These are phyloP conservation scores for Colletotrichum liaoningense DNA, from an alignment of 2,329 filamentous ascomycete genomes.

Conservation along the genomic window DNA sequence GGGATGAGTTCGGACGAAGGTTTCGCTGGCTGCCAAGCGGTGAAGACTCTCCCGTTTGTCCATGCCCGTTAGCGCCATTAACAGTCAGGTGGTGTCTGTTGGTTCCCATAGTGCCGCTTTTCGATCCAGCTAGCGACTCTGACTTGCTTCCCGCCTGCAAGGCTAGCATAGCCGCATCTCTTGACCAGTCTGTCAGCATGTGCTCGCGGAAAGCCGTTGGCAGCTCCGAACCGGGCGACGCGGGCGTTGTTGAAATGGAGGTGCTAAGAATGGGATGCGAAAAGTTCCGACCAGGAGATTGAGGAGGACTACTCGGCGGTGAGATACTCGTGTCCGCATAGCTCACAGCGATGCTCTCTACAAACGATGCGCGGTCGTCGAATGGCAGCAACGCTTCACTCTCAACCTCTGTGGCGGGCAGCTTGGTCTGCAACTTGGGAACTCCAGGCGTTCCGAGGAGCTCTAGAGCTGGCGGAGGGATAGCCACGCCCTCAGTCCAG, in stretches of 20 bases:
- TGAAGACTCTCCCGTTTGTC: conserved; percentile 56
- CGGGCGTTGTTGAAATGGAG: conserved; percentile 52
- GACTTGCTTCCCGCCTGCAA: conserved; percentile 78
- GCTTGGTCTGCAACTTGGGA: conserved; percentile 54
- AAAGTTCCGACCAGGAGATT: conserved; percentile 75
- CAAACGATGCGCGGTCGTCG: conserved; percentile 76
- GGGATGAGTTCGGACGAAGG: conserved; percentile 60
- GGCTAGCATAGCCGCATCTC: conserved; percentile 76
- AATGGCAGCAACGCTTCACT: conserved; percentile 78
- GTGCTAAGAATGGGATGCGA: conserved; percentile 70
- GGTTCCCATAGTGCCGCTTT: conserved; percentile 68
- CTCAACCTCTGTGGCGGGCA: conserved; percentile 66
- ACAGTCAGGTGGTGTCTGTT: conserved; percentile 68
- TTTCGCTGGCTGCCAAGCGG: conserved; percentile 63
- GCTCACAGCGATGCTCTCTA: conserved; percentile 78
- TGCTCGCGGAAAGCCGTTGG: conserved; percentile 77
- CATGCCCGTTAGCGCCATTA: conserved; percentile 54
- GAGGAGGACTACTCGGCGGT: conserved; percentile 76
- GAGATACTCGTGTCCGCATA: conserved; percentile 74
- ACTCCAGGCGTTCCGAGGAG: conserved; percentile 67
- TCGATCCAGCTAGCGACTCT: conserved; percentile 81
- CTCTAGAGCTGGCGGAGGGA: conserved; percentile 76
- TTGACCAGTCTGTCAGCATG: conserved; percentile 84
- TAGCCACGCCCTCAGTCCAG: conserved; percentile 80
- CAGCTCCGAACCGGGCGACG: conserved; percentile 64